Evolutionary conservation across 2,329 filamentous ascomycete species (phyloP).

Genomic region (Botrytis elliptica): DNA sequence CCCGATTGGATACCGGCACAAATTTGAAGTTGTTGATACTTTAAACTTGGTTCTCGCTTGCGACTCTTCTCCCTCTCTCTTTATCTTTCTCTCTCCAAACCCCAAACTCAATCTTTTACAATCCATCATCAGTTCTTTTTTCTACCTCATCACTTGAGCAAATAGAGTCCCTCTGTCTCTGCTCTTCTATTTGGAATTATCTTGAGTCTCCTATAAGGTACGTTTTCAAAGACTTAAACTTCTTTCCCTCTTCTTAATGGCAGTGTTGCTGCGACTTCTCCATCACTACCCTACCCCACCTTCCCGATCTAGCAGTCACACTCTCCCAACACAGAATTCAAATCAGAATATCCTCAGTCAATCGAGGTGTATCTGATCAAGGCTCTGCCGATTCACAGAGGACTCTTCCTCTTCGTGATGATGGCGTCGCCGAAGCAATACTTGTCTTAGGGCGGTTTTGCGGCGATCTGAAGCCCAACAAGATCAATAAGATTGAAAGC

Average conservation of each 20-base stretch:
- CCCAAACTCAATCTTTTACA: not conserved
- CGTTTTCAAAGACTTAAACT: not conserved
- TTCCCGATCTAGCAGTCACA: not conserved
- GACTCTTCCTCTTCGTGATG: not conserved
- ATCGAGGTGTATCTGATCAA: not conserved
- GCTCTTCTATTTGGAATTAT: not conserved
- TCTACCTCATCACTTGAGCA: constrained; percentile 1
- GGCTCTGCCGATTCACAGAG: not conserved
- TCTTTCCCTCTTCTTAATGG: not conserved
- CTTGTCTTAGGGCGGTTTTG: not conserved
- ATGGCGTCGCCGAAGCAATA: not conserved
- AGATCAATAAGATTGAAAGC: not conserved
- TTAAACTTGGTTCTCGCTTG: not conserved
- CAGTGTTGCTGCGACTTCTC: not conserved
- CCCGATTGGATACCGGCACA: not conserved
- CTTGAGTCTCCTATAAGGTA: not conserved
- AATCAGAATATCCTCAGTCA: not conserved
- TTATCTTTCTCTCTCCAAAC: not conserved
- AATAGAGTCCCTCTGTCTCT: constrained; percentile 14
- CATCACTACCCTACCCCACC: not conserved
- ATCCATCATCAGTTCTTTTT: not conserved
- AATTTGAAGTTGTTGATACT: not conserved
- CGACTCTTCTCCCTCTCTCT: not conserved
- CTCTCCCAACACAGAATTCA: not conserved
- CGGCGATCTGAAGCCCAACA: not conserved